These are phyloP conservation scores for Umbelopsis sp. DNA, from an alignment of 192 early-diverging fungal genomes.

Conservation along the genomic window DNA sequence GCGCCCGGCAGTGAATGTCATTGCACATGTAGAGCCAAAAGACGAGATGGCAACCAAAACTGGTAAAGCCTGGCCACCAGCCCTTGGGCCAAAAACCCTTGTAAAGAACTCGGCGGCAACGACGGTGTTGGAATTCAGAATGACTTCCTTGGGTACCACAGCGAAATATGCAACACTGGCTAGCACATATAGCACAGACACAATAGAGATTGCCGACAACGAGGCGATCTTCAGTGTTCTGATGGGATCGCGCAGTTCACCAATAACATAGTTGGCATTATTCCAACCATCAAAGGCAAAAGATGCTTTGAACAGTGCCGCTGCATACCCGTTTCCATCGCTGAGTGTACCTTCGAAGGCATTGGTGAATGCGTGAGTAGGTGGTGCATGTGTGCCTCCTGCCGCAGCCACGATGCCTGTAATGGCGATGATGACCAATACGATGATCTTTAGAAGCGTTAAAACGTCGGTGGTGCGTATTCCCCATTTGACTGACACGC, in stretches of 20 bases:
- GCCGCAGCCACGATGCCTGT: constrained; percentile 51
- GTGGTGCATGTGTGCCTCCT: constrained; percentile 40
- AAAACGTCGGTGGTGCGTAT: constrained; percentile 52
- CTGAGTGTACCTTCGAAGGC: constrained; percentile 50
- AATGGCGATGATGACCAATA: constrained; percentile 50
- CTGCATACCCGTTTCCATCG: constrained; percentile 46
- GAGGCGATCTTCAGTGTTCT: constrained; percentile 63
- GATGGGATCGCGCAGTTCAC: constrained; percentile 61
- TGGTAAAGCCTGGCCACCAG: constrained; percentile 56
- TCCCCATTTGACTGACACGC: constrained; percentile 51
- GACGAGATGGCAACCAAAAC: constrained; percentile 56
- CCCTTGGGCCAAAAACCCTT: constrained; percentile 53
- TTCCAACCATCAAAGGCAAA: constrained; percentile 69
- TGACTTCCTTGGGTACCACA: constrained; percentile 60
- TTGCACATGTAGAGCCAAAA: constrained; percentile 53
- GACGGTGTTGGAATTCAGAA: constrained; percentile 49
- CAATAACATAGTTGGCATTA: constrained; percentile 62
- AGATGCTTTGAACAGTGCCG: constrained; percentile 55
- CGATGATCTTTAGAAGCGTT: constrained; percentile 54
- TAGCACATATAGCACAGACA: constrained; percentile 59
- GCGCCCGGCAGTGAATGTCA: constrained; percentile 55
- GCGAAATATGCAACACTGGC: constrained; percentile 67
- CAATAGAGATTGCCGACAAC: constrained; percentile 49
- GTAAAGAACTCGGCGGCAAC: constrained; percentile 62
- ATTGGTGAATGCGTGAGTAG: constrained; percentile 46